Evolutionary conservation across 805 yeast genomes (phyloP).

Genomic region (Monosporozyma aerobia): DNA sequence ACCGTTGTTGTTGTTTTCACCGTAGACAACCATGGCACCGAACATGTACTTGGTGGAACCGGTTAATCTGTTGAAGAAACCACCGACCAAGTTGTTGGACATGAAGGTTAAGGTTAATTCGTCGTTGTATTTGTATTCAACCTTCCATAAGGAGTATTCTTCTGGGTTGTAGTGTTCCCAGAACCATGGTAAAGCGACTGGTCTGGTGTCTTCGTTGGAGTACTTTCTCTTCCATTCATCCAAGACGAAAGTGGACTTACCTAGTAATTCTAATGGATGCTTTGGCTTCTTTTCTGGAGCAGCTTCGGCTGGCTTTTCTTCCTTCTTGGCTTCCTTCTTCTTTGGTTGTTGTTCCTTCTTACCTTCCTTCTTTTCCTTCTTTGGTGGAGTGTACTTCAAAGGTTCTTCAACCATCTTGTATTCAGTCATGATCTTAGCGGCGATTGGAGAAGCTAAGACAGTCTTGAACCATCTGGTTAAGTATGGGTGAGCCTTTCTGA

Average conservation of each 20-base stretch:
- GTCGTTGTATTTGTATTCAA: slow-evolving; percentile 94
- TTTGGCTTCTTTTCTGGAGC: slow-evolving; percentile 61
- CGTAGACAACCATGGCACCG: slow-evolving; percentile 90
- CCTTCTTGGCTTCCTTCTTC: slow-evolving; percentile 18
- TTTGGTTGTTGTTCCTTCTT: slow-evolving; percentile 29
- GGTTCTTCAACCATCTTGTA: slow-evolving; percentile 57
- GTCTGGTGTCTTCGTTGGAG: slow-evolving; percentile 96
- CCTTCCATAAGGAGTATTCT: slow-evolving; percentile 93
- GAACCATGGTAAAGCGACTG: slow-evolving; percentile 93
- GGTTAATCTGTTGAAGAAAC: slow-evolving; percentile 90
- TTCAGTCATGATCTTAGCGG: slow-evolving; percentile 40
- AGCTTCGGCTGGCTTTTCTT: slow-evolving; percentile 28
- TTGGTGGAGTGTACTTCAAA: slow-evolving; percentile 43
- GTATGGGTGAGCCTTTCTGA: slow-evolving; percentile 56
- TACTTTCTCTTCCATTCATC: slow-evolving; percentile 96
- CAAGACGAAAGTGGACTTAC: slow-evolving; percentile 56
- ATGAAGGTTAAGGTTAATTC: slow-evolving; percentile 94
- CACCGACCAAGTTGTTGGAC: slow-evolving; percentile 97
- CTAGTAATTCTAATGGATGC: slow-evolving; percentile 85
- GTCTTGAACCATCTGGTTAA: slow-evolving; percentile 69
- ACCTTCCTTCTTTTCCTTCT: slow-evolving; percentile 72
- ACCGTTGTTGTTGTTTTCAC: slow-evolving; percentile 98
- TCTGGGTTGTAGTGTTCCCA: slow-evolving; percentile 88
- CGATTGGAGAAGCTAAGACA: slow-evolving; percentile 37
- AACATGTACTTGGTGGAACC: slow-evolving; percentile 92